These are phyloP conservation scores for Paraphaeosphaeria sporulosa DNA, from an alignment of 2,329 filamentous ascomycete genomes.

Conservation along the genomic window DNA sequence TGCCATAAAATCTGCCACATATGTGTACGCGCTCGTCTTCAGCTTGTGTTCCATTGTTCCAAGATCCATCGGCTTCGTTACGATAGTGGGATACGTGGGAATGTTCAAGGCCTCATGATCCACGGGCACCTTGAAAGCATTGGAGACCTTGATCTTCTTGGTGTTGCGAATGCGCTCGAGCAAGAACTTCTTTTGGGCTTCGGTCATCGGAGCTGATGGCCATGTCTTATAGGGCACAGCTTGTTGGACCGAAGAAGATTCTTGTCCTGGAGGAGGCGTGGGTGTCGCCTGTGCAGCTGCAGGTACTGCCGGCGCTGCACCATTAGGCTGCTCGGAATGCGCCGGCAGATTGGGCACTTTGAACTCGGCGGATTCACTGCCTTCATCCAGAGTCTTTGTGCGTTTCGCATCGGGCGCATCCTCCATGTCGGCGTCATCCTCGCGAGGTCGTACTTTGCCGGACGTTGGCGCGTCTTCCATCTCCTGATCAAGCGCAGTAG, in stretches of 20 bases:
- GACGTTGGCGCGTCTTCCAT: constrained; percentile 51
- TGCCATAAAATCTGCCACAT: constrained; percentile 73
- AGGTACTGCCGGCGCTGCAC: constrained; percentile 21
- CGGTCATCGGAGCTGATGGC: constrained; percentile 53
- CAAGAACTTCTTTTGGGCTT: constrained; percentile 67
- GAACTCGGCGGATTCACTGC: constrained; percentile 47
- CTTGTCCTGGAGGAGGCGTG: constrained; percentile 42
- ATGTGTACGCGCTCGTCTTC: constrained; percentile 72
- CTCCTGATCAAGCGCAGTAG: constrained; percentile 38
- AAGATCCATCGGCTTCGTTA: constrained; percentile 85
- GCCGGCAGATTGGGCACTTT: constrained; percentile 54
- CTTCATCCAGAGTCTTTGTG: constrained; percentile 69
- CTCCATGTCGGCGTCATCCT: constrained; percentile 70
- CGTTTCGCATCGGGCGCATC: constrained; percentile 75
- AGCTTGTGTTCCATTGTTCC: constrained; percentile 81
- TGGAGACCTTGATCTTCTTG: constrained; percentile 85
- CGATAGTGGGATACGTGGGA: constrained; percentile 74
- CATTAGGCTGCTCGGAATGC: constrained; percentile 39
- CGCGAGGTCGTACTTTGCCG: constrained; percentile 72
- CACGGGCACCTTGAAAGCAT: constrained; percentile 79
- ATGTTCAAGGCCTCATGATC: constrained; percentile 77
- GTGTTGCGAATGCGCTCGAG: constrained; percentile 73
- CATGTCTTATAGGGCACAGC: constrained; percentile 45
- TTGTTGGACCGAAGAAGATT: constrained; percentile 38
- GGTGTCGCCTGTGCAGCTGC: constrained; percentile 14